A percentile compares a stretch with the other conserved stretches of the same genome.
Conservation (phyloP, 768 basidiomycete species). For the Hemileccinum impolitum region DNA sequence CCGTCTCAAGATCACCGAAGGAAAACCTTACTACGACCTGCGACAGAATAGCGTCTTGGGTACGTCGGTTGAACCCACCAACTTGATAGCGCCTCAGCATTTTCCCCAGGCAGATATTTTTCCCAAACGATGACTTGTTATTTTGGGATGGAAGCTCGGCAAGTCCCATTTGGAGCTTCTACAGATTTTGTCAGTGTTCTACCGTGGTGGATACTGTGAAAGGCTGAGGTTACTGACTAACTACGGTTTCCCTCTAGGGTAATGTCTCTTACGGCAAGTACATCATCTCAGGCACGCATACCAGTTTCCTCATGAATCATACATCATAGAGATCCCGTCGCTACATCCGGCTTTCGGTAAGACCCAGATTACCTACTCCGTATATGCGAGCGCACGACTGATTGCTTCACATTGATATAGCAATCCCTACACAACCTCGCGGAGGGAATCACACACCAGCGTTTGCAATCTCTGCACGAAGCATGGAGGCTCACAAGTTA, state of each 20-base stretch:
- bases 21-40: constrained; percentile 50
- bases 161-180: constrained; percentile 50
- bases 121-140: constrained; percentile 40
- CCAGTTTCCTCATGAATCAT: constrained; percentile 15
- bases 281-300: constrained; percentile 10
- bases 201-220: not conserved
- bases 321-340: constrained; percentile 50
- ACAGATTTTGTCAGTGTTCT: constrained; percentile 69
- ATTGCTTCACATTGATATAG: constrained; percentile 35
- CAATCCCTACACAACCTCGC: constrained; percentile 65
- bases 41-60: constrained; percentile 57
- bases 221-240: constrained; percentile 6
- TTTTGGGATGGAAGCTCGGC: constrained; percentile 41
- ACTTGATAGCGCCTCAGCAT: constrained; percentile 2
- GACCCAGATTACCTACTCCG: constrained; percentile 9
- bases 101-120: constrained; percentile 49
- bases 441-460: constrained; percentile 77
- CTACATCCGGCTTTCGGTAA: constrained; percentile 63
- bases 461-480: constrained; percentile 59
- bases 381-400: constrained; percentile 7
- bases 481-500: constrained; percentile 57
- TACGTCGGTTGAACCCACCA: constrained; percentile 24
- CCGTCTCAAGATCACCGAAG: constrained; percentile 42
- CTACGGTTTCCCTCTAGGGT: constrained; percentile 44
- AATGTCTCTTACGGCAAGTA: constrained; percentile 66